Conservation (phyloP, 495 filamentous ascomycete genomes). For the Corynascus novoguineensis region DNA sequence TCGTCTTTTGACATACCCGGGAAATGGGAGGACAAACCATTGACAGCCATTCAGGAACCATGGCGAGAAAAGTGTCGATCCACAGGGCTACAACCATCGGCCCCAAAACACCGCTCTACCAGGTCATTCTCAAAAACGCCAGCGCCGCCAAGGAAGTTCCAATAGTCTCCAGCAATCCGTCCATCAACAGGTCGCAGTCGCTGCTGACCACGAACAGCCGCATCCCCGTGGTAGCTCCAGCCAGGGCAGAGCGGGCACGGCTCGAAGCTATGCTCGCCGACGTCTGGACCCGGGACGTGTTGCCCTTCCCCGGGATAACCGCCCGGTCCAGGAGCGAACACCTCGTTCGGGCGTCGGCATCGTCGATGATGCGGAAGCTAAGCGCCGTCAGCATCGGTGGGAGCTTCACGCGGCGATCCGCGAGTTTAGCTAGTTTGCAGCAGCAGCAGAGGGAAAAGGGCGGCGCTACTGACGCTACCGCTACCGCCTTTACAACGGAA, state of each 20-base stretch:
- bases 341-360: conserved; percentile 61
- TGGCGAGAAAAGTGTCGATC: conserved; percentile 73
- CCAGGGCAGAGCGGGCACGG: conserved; percentile 67
- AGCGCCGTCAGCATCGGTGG: conserved; percentile 65
- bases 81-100: conserved; percentile 67
- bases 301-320: conserved; percentile 84
- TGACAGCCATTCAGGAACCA: conserved; percentile 46
- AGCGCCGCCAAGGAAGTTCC: conserved; percentile 54
- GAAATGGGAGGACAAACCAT: neutral
- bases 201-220: conserved; percentile 56
- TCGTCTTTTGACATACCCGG: conserved; percentile 5
- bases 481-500: neutral
- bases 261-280: conserved; percentile 69
- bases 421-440: conserved; percentile 27
- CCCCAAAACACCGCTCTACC: conserved; percentile 54
- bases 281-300: conserved; percentile 76
- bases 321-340: conserved; percentile 57
- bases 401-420: conserved; percentile 58
- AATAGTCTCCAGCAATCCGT: neutral
- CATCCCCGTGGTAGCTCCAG: conserved; percentile 59
- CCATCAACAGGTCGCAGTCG: conserved; percentile 66
- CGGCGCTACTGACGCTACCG: neutral
- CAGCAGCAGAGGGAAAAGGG: neutral
- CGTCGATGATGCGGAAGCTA: conserved; percentile 76
- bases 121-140: conserved; percentile 89